Conservation (phyloP, 768 basidiomycete species). For the Mycena kentingensis region DNA sequence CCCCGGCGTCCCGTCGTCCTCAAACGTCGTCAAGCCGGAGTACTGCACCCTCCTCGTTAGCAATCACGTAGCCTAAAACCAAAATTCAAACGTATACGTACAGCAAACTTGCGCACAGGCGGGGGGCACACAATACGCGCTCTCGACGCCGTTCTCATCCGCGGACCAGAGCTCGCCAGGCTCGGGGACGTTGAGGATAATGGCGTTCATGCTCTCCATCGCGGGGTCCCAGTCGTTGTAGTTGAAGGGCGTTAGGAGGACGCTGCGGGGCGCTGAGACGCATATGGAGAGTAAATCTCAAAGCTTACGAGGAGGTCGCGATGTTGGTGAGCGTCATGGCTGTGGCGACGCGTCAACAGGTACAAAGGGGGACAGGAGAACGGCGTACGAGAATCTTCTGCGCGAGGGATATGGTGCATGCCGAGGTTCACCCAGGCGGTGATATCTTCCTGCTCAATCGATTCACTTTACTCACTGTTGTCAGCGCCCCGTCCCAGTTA, state of each 20-base stretch:
- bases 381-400: constrained; percentile 54
- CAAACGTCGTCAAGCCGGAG: constrained; percentile 8
- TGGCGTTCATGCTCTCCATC: constrained; percentile 56
- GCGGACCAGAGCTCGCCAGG: constrained; percentile 42
- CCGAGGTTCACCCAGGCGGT: constrained; percentile 70
- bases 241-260: constrained; percentile 63
- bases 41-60: constrained; percentile 1
- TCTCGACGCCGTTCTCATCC: constrained; percentile 57
- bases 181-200: constrained; percentile 45
- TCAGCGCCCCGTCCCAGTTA: background rate
- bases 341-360: background rate
- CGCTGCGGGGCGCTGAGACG: constrained; percentile 33
- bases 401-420: constrained; percentile 66
- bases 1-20: constrained; percentile 19
- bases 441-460: constrained; percentile 62
- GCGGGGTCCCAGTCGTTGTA: constrained; percentile 67
- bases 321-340: constrained; percentile 58
- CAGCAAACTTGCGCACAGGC: constrained; percentile 35
- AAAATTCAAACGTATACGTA: constrained; percentile 4
- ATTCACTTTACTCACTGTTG: constrained; percentile 36
- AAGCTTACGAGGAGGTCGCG: constrained; percentile 52
- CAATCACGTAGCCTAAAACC: background rate
- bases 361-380: background rate
- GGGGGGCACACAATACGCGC: constrained; percentile 21
- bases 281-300: background rate